Evolutionary conservation across 129 eudicot genomes (phyloP).

Genomic region (Rutidosis leptorrhynchoides): DNA sequence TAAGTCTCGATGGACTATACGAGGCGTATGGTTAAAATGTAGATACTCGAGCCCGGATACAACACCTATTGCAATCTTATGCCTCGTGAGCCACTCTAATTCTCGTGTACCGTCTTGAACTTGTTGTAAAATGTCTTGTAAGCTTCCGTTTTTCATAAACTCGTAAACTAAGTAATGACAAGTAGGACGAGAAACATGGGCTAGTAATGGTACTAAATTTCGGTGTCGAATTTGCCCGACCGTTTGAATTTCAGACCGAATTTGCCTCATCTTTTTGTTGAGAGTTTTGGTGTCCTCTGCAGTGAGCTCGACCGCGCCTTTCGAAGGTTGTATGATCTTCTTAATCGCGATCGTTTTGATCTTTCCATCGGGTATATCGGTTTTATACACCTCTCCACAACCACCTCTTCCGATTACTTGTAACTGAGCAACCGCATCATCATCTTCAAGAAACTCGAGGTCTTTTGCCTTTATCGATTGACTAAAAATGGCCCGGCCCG

Average conservation of each 20-base stretch:
- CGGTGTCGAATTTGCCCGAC: conserved; percentile 82
- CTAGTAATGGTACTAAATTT: conserved; percentile 64
- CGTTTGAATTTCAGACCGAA: conserved; percentile 76
- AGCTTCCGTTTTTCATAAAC: conserved; percentile 86
- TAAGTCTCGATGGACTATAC: conserved; percentile 79
- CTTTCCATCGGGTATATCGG: conserved; percentile 44
- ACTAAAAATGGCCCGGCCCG: conserved; percentile 53
- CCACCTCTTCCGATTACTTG: conserved; percentile 80
- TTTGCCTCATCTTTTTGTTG: conserved; percentile 72
- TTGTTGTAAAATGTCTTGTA: conserved; percentile 56
- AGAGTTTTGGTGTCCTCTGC: conserved; percentile 60
- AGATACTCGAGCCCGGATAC: conserved; percentile 89
- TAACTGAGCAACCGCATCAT: conserved; percentile 47
- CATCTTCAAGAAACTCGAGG: conserved; percentile 57
- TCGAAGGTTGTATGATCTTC: conserved; percentile 56
- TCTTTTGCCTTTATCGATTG: conserved; percentile 62
- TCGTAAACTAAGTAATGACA: conserved; percentile 85
- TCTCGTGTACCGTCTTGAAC: conserved; percentile 44
- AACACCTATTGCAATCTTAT: conserved; percentile 57
- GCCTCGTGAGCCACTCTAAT: conserved; percentile 61
- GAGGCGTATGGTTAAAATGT: conserved; percentile 50
- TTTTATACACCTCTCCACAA: conserved; percentile 83
- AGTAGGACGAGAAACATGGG: conserved; percentile 66
- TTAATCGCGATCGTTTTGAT: conserved; percentile 78
- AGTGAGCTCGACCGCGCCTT: conserved; percentile 59